phyloP scores from a whole-genome alignment of 2,329 filamentous ascomycete genomes.

The Penicillium brasilianum region DNA sequence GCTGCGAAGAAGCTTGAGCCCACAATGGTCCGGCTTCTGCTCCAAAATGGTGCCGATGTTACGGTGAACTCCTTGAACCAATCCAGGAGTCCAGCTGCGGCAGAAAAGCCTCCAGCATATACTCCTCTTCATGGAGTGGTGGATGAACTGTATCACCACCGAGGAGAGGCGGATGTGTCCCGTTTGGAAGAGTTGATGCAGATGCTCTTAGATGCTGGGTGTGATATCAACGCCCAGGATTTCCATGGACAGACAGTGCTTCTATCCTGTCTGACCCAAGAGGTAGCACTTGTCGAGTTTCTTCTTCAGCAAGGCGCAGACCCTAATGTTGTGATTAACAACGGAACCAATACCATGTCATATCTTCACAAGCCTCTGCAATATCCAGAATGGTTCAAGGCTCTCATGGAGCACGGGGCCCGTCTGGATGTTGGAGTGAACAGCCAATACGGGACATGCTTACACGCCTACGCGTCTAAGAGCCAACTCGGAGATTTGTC shows the following conservation, averaged over 20 bases:
- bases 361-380: background rate
- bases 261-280: slow-evolving; percentile 4
- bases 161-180: background rate
- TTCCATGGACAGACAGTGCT: background rate
- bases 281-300: slow-evolving; percentile 9
- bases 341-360: background rate
- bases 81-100: background rate
- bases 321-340: background rate
- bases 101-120: background rate
- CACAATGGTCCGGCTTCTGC: background rate
- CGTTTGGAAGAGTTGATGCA: background rate
- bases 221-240: background rate
- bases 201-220: background rate
- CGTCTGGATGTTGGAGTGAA: slow-evolving; percentile 16
- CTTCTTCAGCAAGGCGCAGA: slow-evolving; percentile 22
- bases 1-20: background rate
- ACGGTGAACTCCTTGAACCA: background rate
- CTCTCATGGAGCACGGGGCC: slow-evolving; percentile 24
- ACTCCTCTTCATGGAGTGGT: slow-evolving; percentile 3
- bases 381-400: slow-evolving; percentile 6
- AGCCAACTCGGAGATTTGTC: slow-evolving; percentile 18
- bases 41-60: background rate
- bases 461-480: slow-evolving; percentile 19
- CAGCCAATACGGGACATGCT: slow-evolving; percentile 16
- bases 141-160: background rate